Evolutionary conservation across 2,329 filamentous ascomycete genomes (phyloP), one percentile per base, ranked within the genome.

Genomic region (Pseudogymnoascus sp.): DNA sequence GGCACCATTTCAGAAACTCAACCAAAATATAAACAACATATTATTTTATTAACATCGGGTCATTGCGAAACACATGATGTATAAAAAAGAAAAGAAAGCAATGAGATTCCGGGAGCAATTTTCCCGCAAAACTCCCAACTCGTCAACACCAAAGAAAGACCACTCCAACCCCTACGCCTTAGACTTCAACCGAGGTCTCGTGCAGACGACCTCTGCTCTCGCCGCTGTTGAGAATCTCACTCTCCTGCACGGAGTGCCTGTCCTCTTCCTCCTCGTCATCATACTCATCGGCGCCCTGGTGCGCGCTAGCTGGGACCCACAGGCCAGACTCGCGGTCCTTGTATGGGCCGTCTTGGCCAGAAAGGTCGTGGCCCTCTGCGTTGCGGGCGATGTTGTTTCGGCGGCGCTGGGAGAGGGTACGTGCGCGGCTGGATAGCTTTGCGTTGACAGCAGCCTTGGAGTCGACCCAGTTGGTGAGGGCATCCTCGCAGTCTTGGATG

Each of bases 401-500:
- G 68, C 91, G 89, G 70, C 93, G 89, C 76, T 92, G 91, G 53
- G 91, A 96, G 37, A 98, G 84, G 14, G 89, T 96, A 69, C 93
- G 91, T 41, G 93, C 87, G 65, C 95, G 91, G 16, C 88, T 89
- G 4, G 91, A 96, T 59, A 99, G 86, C 75, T 91, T 93, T 67
- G 93, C 88, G 63, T 84, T 89, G 69, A 99, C 92, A 53, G 91
- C 88, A 5, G 95, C 93, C 73, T 96, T 95, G 72, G 91, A 88
- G 64, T 87, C 84, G 40, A 98, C 92, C 95, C 95, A 99, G 82
- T 96, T 97, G 75, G 92, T 97, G 65, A 99, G 87, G 1, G 95
- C 85, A 74, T 98, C 93, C 78, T 99, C 95, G 76, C 95, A 99
- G 78, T 99, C 95, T 79, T 99, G 95, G 73, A 99, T 98, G 78